Evolutionary conservation across 805 yeast species (phyloP).

Genomic region (Hanseniaspora clermontiae): DNA sequence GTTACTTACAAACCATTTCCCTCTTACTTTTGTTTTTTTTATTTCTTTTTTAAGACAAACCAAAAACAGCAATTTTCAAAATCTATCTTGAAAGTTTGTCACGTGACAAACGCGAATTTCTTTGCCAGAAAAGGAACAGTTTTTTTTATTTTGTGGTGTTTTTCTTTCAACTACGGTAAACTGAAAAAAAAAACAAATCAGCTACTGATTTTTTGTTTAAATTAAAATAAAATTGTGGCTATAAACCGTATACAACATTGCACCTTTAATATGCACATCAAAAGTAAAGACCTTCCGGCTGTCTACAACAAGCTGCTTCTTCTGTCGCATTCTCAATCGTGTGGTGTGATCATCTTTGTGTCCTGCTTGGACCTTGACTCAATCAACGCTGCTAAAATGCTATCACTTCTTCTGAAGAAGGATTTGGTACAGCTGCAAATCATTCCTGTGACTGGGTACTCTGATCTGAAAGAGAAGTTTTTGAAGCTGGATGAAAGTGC

Average conservation of each 20-base stretch:
- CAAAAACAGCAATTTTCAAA: too few relatives aligned
- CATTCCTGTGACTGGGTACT: slow-evolving; percentile 85
- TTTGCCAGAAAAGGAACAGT: not conserved
- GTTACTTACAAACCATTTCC: too few relatives aligned
- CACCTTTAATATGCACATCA: slow-evolving; percentile 4
- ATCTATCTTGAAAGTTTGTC: not conserved
- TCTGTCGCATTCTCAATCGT: slow-evolving; percentile 29
- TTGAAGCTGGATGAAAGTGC: slow-evolving; percentile 58
- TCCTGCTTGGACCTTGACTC: slow-evolving; percentile 88
- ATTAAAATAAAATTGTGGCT: too few relatives aligned
- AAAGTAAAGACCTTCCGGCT: slow-evolving; percentile 3
- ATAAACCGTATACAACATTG: not conserved
- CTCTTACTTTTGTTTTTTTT: too few relatives aligned
- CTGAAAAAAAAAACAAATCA: not conserved
- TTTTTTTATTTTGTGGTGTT: not conserved
- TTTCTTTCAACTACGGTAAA: not conserved
- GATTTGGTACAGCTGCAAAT: slow-evolving; percentile 78
- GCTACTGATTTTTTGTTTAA: not conserved
- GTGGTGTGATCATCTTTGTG: slow-evolving; percentile 74
- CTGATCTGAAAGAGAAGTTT: slow-evolving; percentile 58
- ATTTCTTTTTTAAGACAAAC: too few relatives aligned
- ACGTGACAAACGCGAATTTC: not conserved
- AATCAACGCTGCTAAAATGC: slow-evolving; percentile 71
- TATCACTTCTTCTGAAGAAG: slow-evolving; percentile 57
- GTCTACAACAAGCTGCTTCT: slow-evolving; percentile 6